phyloP scores from a whole-genome alignment of 2,329 filamentous ascomycete genomes.

The Xylaria hypoxylon region DNA sequence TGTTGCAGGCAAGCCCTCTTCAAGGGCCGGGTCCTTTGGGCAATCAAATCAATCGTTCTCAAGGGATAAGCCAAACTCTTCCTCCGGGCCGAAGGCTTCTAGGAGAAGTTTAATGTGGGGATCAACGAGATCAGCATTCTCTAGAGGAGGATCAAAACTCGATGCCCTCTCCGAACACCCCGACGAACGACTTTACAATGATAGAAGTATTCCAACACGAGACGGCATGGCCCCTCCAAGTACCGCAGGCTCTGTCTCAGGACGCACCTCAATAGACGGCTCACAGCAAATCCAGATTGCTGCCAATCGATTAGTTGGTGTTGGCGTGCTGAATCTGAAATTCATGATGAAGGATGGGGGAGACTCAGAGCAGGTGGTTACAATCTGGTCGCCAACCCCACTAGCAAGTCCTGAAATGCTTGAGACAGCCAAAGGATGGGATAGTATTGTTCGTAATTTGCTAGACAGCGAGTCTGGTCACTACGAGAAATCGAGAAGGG shows the following conservation, averaged over 20 bases:
- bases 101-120: constrained; percentile 78
- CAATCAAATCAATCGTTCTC: constrained; percentile 54
- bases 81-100: constrained; percentile 64
- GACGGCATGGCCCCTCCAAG: constrained; percentile 63
- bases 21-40: constrained; percentile 62
- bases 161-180: constrained; percentile 68
- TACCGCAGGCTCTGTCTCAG: constrained; percentile 65
- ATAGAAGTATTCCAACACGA: constrained; percentile 56
- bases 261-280: constrained; percentile 54
- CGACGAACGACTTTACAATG: constrained; percentile 54
- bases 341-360: constrained; percentile 76
- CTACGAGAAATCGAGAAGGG: constrained; percentile 77
- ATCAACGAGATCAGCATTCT: constrained; percentile 64
- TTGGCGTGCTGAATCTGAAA: constrained; percentile 83
- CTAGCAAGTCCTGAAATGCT: constrained; percentile 67
- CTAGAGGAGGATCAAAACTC: constrained; percentile 65
- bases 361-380: constrained; percentile 80
- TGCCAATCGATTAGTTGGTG: constrained; percentile 76
- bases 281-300: constrained; percentile 56
- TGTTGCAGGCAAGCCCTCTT: constrained; percentile 59
- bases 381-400: constrained; percentile 77
- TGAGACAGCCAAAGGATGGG: constrained; percentile 73
- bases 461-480: constrained; percentile 77
- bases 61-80: constrained; percentile 64
- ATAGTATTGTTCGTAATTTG: constrained; percentile 78